Evolutionary conservation across 1,139 yeast species (phyloP).

Genomic region (Nadsonia starkeyi-henricii): DNA sequence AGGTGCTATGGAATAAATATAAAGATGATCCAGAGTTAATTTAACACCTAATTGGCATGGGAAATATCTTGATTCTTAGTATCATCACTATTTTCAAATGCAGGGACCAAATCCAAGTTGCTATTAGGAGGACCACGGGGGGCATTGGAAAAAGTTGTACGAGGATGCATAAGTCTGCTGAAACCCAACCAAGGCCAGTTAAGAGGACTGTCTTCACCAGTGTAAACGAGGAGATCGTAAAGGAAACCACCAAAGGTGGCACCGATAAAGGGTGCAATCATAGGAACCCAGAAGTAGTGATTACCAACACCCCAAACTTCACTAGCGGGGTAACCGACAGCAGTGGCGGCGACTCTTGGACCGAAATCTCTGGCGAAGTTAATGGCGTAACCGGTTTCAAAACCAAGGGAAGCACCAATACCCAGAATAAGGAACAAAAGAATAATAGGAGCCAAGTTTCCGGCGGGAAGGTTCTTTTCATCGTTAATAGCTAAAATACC

Average conservation of each 20-base stretch:
- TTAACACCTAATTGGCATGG: too few relatives aligned
- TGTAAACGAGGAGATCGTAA: conserved; percentile 34
- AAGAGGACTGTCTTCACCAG: conserved; percentile 36
- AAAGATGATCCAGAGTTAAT: too few relatives aligned
- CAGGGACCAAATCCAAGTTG: background rate
- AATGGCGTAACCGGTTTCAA: conserved; percentile 38
- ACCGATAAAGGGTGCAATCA: conserved; percentile 34
- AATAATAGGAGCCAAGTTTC: conserved; percentile 32
- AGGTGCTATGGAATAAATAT: too few relatives aligned
- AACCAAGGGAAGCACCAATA: conserved; percentile 33
- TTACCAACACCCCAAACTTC: conserved; percentile 27
- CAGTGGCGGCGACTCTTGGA: conserved; percentile 34
- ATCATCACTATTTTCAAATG: background rate
- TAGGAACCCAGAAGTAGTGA: conserved; percentile 38
- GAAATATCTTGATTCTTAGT: too few relatives aligned
- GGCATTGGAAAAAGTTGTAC: background rate
- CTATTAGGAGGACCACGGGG: background rate
- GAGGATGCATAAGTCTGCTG: conserved; percentile 1
- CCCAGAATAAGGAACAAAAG: conserved; percentile 30
- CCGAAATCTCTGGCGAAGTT: conserved; percentile 41
- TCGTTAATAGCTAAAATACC: conserved; percentile 36
- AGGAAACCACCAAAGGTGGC: conserved; percentile 31
- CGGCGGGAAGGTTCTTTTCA: conserved; percentile 33
- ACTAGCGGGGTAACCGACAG: conserved; percentile 31
- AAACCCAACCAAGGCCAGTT: conserved; percentile 27